Evolutionary conservation across 768 basidiomycete species (phyloP), one percentile per base, ranked within the genome.

Genomic region (Chalciporus piperatus): DNA sequence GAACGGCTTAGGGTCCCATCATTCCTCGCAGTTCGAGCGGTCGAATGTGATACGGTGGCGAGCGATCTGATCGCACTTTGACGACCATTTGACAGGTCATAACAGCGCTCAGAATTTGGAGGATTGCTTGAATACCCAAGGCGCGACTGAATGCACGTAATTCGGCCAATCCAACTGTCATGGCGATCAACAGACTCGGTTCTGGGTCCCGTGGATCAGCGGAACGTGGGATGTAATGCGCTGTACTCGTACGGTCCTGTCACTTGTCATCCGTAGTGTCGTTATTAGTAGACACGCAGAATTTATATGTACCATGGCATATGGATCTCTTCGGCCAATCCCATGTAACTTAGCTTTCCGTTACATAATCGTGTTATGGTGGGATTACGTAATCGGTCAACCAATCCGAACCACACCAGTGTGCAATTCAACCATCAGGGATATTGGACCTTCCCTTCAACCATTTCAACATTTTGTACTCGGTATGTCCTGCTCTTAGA

Each of bases 21-120:
- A 53, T 37, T 50, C 51, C 54, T 58, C 55, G 49, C 52, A 51
- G 47, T 56, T 58, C 54, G 47, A 50, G 58, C 58, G 43, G 54
- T 27, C 27, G 27, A 27, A 43, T 32, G 37, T 27, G 32, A 41
- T 52, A 47, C 22, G 17, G 27, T 16, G 40, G 48, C 43, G 16
- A 56, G 59, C 61, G 64, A 66, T 64, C 56, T 43, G 64, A 64
- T 64, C 63, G 63, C 55, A n/a, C 45, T 56, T 32, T 14, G 10
- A 27, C 41, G 48, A 52, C 49, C 47, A 51, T 66, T 33, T 45
- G n/a, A 32, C 27, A 6, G 48, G 35, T 17, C 39, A 11, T 10
- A 43, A 27, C 41, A 38, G 43, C 33, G 48, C 32, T 39, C 39
- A 47, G 40, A 16, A 44, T 41, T 45, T 47, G 51, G 58, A 13